Percentiles rank a stretch among this genome's conserved stretches.
Conservation (phyloP, 2,329 filamentous ascomycete species). For the Herpotrichia juniperi region DNA sequence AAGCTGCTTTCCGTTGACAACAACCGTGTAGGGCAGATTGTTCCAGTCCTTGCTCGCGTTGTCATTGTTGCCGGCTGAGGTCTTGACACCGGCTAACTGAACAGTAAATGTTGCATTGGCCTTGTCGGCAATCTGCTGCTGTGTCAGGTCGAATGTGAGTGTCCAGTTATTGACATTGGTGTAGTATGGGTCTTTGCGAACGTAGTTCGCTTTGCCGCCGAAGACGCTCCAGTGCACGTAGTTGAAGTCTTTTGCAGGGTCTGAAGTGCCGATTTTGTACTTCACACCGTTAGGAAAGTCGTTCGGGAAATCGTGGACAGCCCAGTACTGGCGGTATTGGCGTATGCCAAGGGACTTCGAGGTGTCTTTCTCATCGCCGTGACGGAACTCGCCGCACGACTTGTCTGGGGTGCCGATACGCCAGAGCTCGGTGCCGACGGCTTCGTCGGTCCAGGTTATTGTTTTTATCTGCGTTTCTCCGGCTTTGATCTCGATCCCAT, state of each 20-base stretch:
- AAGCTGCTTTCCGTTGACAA: conserved; percentile 53
- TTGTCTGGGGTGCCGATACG: conserved; percentile 68
- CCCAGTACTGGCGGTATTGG: conserved; percentile 68
- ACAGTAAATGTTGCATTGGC: conserved; percentile 64
- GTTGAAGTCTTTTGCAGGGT: conserved; percentile 61
- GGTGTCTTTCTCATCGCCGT: conserved; percentile 61
- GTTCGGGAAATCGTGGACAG: conserved; percentile 61
- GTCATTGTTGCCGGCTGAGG: conserved; percentile 67
- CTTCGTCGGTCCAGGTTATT: conserved; percentile 60
- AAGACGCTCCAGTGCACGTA: conserved; percentile 72
- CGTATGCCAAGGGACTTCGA: conserved; percentile 57
- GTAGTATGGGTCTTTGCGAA: conserved; percentile 43
- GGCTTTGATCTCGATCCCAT: conserved; percentile 54
- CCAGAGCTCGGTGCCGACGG: conserved; percentile 64
- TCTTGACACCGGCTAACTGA: conserved; percentile 68
- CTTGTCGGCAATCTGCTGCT: conserved; percentile 47
- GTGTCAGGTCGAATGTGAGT: conserved; percentile 56
- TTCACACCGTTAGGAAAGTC: conserved; percentile 66
- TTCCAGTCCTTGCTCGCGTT: conserved; percentile 60
- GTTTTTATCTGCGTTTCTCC: conserved; percentile 43
- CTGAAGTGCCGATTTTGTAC: conserved; percentile 62
- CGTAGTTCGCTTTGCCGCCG: conserved; percentile 61
- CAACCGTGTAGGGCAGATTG: conserved; percentile 60
- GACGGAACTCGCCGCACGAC: conserved; percentile 64
- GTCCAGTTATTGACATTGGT: conserved; percentile 64